Evolutionary conservation across 768 basidiomycete genomes (phyloP), one percentile per base, ranked within the genome.

Genomic region (Tephrocybe rancida): DNA sequence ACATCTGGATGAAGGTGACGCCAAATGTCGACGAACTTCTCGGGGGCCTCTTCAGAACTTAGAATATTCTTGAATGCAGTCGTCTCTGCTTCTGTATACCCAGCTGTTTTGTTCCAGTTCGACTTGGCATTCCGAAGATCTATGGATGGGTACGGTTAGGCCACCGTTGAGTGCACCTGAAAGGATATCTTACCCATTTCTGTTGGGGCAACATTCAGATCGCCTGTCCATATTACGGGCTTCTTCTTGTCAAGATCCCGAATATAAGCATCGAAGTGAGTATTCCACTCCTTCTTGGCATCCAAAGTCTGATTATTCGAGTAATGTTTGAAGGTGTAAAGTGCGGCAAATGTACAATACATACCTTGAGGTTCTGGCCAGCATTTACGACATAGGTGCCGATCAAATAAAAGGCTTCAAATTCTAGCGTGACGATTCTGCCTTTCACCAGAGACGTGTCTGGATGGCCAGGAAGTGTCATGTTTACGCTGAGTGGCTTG

Each of bases 61-160:
- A 95, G 76, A 41, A 94, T 85, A 16, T 80, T 77, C 51, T 78
- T 81, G 67, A 88, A 94, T 0, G 87, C 83, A 4, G 83, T 79
- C 9, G 88, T 92, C 71, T 95, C 93, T 7, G 79, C 83, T 62
- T 90, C 83, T 0, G 92, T 95, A 65, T 92, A 91, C 0, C 92
- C 92, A 1, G 92, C 74, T 0, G 88, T 85, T 66, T 95, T 95
- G 68, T 95, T 93, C 90, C 90, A 93, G 63, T 93, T 92, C 44
- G 74, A 59, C 51, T 86, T 84, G 0, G 86, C 70, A 59, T 91
- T 87, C 10, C 83, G 60, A 16, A 92, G 78, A 65, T 92, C 90
- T 90, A 57, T 16, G 27, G 24, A 53, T 10, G 18, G 4, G n/a
- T n/a, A n/a, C n/a, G 9, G 38, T 44, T 14, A 43, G 41, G 21